phyloP scores from a whole-genome alignment of 352 stramenopile species.

The Globisporangium camurandrum region DNA sequence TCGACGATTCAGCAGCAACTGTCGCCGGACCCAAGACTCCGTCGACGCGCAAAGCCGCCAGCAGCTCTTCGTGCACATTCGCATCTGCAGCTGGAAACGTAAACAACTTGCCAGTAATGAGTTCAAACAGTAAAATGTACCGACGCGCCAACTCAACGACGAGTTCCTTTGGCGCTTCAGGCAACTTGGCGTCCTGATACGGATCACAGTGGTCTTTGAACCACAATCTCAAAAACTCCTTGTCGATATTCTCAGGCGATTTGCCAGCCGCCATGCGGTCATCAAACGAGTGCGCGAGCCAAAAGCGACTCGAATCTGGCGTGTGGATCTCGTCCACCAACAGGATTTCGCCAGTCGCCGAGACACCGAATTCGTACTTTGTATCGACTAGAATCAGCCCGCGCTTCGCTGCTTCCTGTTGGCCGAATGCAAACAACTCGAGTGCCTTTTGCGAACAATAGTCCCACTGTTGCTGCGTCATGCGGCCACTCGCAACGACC shows the following conservation, averaged over 20 bases:
- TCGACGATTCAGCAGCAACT: too few relatives aligned
- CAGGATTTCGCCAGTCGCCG: constrained; percentile 88
- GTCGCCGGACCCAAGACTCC: constrained; percentile 16
- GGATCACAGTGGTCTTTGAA: constrained; percentile 97
- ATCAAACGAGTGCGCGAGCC: constrained; percentile 88
- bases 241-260: constrained; percentile 99
- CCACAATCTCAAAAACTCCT: constrained; percentile 99
- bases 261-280: constrained; percentile 76
- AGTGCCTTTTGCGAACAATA: constrained; percentile 91
- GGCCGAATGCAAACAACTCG: constrained; percentile 89
- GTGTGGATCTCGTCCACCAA: constrained; percentile 99
- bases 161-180: constrained; percentile 94
- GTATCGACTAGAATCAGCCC: constrained; percentile 99
- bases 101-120: constrained; percentile 96
- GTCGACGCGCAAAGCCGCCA: constrained; percentile 32
- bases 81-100: constrained; percentile 54
- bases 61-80: constrained; percentile 31
- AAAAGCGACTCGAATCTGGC: constrained; percentile 96
- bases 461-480: constrained; percentile 96
- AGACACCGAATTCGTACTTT: constrained; percentile 90
- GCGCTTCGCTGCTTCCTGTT: constrained; percentile 85
- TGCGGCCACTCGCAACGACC: constrained; percentile 90
- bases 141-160: constrained; percentile 93
- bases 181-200: constrained; percentile 94
- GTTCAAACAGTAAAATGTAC: constrained; percentile 98